These are phyloP conservation scores for Epichloe sylvatica DNA, from an alignment of 2,329 filamentous ascomycete species.

Conservation along the genomic window DNA sequence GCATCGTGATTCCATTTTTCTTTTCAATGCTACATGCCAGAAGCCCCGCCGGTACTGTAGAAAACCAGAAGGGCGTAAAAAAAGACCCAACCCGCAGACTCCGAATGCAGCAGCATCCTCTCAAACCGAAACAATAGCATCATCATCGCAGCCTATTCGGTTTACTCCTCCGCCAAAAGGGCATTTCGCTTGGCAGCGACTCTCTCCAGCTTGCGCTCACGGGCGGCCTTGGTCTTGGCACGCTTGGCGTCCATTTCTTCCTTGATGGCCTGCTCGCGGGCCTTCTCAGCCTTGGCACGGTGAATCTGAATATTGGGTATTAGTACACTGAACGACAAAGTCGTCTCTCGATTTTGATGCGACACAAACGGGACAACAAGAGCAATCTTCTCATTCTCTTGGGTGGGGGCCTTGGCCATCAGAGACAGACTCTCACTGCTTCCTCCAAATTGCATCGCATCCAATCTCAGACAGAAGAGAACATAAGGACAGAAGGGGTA, in stretches of 20 bases:
- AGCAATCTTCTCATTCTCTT: neutral
- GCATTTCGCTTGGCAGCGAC: constrained; percentile 80
- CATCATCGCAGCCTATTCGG: constrained; percentile 28
- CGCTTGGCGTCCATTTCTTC: constrained; percentile 99
- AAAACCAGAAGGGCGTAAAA: constrained; percentile 30
- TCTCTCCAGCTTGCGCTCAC: constrained; percentile 95
- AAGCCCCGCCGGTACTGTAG: constrained; percentile 37
- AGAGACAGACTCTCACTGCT: neutral
- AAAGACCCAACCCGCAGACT: constrained; percentile 45
- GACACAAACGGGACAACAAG: too few relatives aligned
- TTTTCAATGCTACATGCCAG: constrained; percentile 42
- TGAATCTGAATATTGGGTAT: constrained; percentile 56
- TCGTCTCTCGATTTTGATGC: neutral
- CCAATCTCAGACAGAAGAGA: neutral
- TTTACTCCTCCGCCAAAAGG: constrained; percentile 55
- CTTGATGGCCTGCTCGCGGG: constrained; percentile 88
- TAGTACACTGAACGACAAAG: neutral
- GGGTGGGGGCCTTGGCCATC: neutral
- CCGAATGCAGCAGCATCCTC: constrained; percentile 45
- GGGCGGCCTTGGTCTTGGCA: constrained; percentile 99
- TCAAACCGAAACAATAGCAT: constrained; percentile 28
- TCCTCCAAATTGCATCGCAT: neutral
- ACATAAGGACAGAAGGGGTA: neutral
- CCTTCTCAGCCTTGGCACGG: constrained; percentile 99
- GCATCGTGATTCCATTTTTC: constrained; percentile 37